Base-by-base conservation (phyloP, 495 filamentous ascomycete genomes). In the Penicillium nucicola region DNA sequence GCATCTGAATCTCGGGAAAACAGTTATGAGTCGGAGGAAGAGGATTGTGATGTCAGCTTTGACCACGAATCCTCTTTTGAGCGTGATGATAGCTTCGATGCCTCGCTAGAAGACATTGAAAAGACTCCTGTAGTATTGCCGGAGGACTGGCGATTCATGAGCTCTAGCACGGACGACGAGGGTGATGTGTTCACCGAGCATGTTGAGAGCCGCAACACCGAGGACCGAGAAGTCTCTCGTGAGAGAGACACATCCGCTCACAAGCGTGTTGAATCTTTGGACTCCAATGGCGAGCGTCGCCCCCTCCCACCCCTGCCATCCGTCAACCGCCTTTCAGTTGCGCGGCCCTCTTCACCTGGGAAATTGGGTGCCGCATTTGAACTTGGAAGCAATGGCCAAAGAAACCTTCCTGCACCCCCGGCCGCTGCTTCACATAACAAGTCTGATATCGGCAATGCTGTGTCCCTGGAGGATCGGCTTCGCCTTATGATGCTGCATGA, bases 61-160 rank as follows among this genome's bases (percentile, higher is more conserved):
- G 80, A 85, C 40, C 77, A 78, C 15, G 84, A 83, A 25, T 84
- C 82, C 5, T 84, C 77, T 3, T 65, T 82, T 11, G 83, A 87
- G 43, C 81, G 80, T 25, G 90, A 96, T 35, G 91, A 96, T 63
- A 95, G 90, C 68, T 96, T 96, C 59, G 91, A 96, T 67, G 90
- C 86, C 4, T 92, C 89, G 4, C 78, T 96, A 19, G 92, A 97
- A 68, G 93, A 98, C 61, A 88, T 89, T 15, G 90, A 95, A 56
- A 96, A 97, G 72, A 97, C 95, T 1, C 92, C 93, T 3, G 95
- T 98, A 17, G 93, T 98, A 22, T 80, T 95, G 39, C 93, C 93
- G 2, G 95, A 97, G 56, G 90, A 96, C 58, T 98, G 93, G 93
- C 81, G 87, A 37, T 87, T 89, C 54, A 86, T 87, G 79, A 85